Conservation (phyloP, 1,284 basidiomycete species). For the Vanrija humicola region DNA sequence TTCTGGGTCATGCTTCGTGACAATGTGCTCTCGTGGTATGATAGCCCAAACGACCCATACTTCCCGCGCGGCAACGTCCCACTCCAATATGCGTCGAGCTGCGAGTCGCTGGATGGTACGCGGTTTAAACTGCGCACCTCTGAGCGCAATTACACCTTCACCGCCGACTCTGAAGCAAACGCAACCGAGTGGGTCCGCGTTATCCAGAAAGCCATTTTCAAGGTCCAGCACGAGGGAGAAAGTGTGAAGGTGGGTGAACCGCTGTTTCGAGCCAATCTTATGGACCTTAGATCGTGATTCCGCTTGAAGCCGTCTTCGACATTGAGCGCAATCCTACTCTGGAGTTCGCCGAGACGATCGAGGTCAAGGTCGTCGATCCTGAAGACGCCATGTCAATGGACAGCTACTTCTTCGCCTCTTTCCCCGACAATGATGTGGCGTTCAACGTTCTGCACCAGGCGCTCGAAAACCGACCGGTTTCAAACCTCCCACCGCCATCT, state of each 20-base stretch:
- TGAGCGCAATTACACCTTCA: conserved; percentile 66
- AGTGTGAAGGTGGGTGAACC: conserved; percentile 71
- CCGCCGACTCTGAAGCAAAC: conserved; percentile 72
- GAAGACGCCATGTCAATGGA: conserved; percentile 71
- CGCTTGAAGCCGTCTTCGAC: conserved; percentile 81
- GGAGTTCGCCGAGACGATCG: conserved; percentile 91
- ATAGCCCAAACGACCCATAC: conserved; percentile 90
- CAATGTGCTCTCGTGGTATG: conserved; percentile 89
- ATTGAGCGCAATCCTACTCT: conserved; percentile 81
- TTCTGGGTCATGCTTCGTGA: conserved; percentile 95
- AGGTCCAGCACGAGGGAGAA: conserved; percentile 91
- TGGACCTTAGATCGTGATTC: conserved; percentile 66
- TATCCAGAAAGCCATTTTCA: conserved; percentile 81
- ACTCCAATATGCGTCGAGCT: conserved; percentile 82
- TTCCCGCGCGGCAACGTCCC: conserved; percentile 94
- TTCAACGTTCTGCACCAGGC: conserved; percentile 72
- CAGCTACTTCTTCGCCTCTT: conserved; percentile 80
- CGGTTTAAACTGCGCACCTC: conserved; percentile 75
- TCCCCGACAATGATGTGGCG: conserved; percentile 69
- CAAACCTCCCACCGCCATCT: conserved; percentile 20
- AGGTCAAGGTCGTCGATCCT: conserved; percentile 78
- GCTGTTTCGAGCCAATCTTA: background rate
- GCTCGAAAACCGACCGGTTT: conserved; percentile 56
- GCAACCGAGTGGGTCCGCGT: conserved; percentile 91
- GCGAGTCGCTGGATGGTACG: conserved; percentile 69